Conservation (phyloP, 257 asterid species). For the Capsicum baccatum region DNA sequence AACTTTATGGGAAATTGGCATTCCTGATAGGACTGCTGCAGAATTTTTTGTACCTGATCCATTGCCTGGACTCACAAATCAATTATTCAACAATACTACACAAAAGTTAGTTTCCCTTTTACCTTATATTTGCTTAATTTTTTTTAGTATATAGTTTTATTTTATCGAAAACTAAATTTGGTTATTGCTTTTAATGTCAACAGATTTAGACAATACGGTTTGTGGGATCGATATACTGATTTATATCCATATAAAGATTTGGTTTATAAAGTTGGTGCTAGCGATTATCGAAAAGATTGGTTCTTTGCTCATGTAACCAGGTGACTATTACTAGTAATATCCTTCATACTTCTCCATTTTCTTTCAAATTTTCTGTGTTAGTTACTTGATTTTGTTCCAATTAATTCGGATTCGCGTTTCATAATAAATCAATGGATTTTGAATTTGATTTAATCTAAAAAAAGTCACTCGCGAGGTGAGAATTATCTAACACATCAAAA, state of each 20-base stretch:
- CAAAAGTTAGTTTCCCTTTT: constrained; percentile 15
- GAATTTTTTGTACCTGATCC: constrained; percentile 34
- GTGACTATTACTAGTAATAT: neutral
- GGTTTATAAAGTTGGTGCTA: constrained; percentile 28
- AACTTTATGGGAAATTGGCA: constrained; percentile 38
- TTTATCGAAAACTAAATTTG: neutral
- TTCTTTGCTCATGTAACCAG: constrained; percentile 39
- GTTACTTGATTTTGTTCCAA: neutral
- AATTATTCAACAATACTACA: constrained; percentile 7
- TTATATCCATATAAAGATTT: constrained; percentile 32
- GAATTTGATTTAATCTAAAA: neutral
- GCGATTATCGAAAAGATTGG: constrained; percentile 37
- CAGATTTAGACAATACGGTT: constrained; percentile 36
- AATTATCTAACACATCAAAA: neutral
- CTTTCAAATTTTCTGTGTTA: neutral
- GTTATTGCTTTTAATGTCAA: neutral
- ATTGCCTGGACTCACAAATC: neutral
- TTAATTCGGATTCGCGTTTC: neutral
- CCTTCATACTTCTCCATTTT: neutral
- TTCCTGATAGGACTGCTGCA: constrained; percentile 32
- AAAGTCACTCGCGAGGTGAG: neutral
- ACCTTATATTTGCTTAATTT: neutral
- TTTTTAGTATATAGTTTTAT: neutral
- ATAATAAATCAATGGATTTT: neutral
- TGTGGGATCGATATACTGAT: constrained; percentile 36